A percentile compares a stretch with the other conserved stretches of the same genome.
Evolutionary conservation across 1,139 yeast genomes (phyloP).

Genomic region (Diutina pseudorugosa): DNA sequence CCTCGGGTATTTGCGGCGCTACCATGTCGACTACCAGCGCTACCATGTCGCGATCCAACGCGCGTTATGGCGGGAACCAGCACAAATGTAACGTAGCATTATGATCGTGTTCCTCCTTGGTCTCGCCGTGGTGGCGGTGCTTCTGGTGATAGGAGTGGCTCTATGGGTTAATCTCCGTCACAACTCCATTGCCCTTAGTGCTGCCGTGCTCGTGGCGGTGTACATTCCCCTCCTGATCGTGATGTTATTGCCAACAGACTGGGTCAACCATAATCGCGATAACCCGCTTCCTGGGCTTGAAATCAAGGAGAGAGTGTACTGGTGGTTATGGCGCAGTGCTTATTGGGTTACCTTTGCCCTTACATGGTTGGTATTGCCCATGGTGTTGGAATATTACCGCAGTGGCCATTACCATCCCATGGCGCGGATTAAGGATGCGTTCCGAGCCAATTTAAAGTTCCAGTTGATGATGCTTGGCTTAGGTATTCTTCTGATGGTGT

Average conservation of each 20-base stretch:
- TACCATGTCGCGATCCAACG: no score
- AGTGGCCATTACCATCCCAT: slow-evolving; percentile 50
- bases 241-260: background rate
- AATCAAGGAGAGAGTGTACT: slow-evolving; percentile 31
- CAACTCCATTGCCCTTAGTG: background rate
- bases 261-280: slow-evolving; percentile 1
- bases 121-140: background rate
- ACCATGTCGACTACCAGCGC: background rate
- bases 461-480: slow-evolving; percentile 45
- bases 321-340: slow-evolving; percentile 55
- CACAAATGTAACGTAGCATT: background rate
- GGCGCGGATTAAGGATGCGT: slow-evolving; percentile 41
- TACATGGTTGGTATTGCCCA: slow-evolving; percentile 66
- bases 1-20: no score
- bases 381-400: slow-evolving; percentile 58
- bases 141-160: background rate
- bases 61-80: background rate
- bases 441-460: slow-evolving; percentile 44
- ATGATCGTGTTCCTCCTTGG: background rate
- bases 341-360: slow-evolving; percentile 72
- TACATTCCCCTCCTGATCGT: slow-evolving; percentile 1
- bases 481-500: slow-evolving; percentile 44
- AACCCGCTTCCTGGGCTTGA: slow-evolving; percentile 15
- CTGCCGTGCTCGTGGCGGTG: background rate
- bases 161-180: background rate